Percentiles rank a stretch among this genome's conserved stretches.
Evolutionary conservation across 495 filamentous ascomycete genomes (phyloP).

Genomic region (Talaromyces adpressus): DNA sequence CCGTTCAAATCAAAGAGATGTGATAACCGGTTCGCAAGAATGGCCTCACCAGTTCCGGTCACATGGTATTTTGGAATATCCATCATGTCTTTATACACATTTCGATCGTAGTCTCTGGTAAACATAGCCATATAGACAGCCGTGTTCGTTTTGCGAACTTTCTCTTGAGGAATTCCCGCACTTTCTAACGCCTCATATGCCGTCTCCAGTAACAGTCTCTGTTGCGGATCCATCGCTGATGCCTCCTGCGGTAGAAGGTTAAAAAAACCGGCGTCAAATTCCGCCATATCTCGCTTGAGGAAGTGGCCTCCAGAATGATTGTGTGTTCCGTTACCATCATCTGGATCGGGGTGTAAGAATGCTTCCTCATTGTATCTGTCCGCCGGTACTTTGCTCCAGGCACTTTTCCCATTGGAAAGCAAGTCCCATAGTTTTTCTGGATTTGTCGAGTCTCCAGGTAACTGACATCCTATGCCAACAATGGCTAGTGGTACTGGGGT

Average conservation of each 20-base stretch:
- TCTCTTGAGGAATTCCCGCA: conserved; percentile 21
- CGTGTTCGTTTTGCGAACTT: conserved; percentile 15
- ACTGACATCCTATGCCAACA: conserved; percentile 49
- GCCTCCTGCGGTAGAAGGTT: conserved; percentile 44
- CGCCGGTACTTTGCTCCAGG: conserved; percentile 11
- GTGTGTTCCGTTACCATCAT: not conserved
- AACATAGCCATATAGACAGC: conserved; percentile 18
- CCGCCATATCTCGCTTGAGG: conserved; percentile 20
- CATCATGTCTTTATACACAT: conserved; percentile 21
- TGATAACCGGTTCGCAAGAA: conserved; percentile 34
- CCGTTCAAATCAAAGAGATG: conserved; percentile 27
- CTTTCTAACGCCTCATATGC: conserved; percentile 39
- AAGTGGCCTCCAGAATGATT: conserved; percentile 26
- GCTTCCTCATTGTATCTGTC: conserved; percentile 30
- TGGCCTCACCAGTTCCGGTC: conserved; percentile 20
- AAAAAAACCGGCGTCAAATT: conserved; percentile 44
- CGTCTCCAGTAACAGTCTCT: conserved; percentile 29
- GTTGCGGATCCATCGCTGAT: conserved; percentile 29
- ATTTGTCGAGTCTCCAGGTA: conserved; percentile 42
- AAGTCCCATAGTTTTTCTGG: conserved; percentile 48
- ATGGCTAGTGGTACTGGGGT: conserved; percentile 40
- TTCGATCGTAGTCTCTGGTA: conserved; percentile 16
- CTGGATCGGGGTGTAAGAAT: conserved; percentile 26
- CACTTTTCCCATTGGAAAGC: conserved; percentile 26
- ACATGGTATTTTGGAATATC: conserved; percentile 15